Conservation (phyloP, 1,139 yeast species). For the Yamadazyma sp. region DNA sequence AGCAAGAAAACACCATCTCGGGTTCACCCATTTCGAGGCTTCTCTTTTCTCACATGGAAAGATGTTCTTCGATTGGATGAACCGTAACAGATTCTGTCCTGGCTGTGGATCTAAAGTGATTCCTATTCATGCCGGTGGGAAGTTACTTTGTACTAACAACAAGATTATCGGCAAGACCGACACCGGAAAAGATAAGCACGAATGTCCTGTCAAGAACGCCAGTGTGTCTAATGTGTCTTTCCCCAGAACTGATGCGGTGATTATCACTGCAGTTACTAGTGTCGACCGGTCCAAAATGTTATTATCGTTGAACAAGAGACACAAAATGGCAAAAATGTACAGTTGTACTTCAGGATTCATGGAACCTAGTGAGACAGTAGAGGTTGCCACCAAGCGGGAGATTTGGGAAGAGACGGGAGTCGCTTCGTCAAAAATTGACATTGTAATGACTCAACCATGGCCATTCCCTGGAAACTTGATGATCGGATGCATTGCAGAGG, state of each 20-base stretch:
- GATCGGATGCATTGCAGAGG: constrained; percentile 86
- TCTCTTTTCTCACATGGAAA: constrained; percentile 77
- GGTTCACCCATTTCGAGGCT: constrained; percentile 49
- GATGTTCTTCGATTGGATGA: constrained; percentile 84
- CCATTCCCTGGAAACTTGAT: constrained; percentile 92
- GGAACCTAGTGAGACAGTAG: constrained; percentile 93
- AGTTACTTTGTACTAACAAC: constrained; percentile 57
- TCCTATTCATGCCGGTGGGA: constrained; percentile 81
- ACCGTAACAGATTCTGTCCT: constrained; percentile 75
- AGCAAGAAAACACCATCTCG: constrained; percentile 37
- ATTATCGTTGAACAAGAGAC: constrained; percentile 67
- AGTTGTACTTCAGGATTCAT: constrained; percentile 92
- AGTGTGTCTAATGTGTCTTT: constrained; percentile 66
- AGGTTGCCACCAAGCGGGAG: constrained; percentile 83
- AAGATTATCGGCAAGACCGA: constrained; percentile 13
- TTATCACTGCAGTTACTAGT: constrained; percentile 77
- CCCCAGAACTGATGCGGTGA: constrained; percentile 90
- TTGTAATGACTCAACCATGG: constrained; percentile 87
- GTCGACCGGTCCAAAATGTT: constrained; percentile 60
- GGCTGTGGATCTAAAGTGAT: constrained; percentile 79
- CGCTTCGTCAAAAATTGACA: constrained; percentile 54
- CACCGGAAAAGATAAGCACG: constrained; percentile 21
- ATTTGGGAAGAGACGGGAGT: constrained; percentile 97
- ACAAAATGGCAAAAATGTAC: constrained; percentile 54
- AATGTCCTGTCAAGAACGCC: constrained; percentile 57